Evolutionary conservation across 192 early-diverging fungal species (phyloP).

Genomic region (Kickxella alabastrina): DNA sequence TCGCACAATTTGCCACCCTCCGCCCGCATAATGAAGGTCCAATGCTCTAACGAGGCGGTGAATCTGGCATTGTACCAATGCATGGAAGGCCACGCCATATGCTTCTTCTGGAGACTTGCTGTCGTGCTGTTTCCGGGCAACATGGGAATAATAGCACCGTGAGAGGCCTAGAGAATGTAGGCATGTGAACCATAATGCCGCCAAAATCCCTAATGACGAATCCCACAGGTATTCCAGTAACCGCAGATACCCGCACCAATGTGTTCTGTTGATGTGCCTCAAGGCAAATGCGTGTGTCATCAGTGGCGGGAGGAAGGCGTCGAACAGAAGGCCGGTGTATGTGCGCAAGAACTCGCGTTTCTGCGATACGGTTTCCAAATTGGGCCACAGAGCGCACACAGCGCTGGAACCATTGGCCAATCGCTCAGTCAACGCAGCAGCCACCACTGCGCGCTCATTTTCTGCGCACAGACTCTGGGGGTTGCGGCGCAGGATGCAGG

Average conservation of each 20-base stretch:
- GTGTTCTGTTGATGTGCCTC: conserved; percentile 58
- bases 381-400: background rate
- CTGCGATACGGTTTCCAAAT: conserved; percentile 25
- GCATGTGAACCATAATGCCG: conserved; percentile 51
- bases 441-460: conserved; percentile 1
- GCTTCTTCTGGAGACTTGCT: conserved; percentile 32
- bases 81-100: conserved; percentile 53
- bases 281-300: conserved; percentile 54
- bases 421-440: conserved; percentile 5
- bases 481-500: conserved; percentile 27
- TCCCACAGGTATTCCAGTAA: conserved; percentile 33
- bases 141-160: conserved; percentile 23
- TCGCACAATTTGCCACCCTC: conserved; percentile 49
- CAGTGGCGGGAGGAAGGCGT: conserved; percentile 51
- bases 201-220: conserved; percentile 59
- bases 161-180: conserved; percentile 23
- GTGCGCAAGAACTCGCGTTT: conserved; percentile 31
- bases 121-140: conserved; percentile 45
- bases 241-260: conserved; percentile 35
- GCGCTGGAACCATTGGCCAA: background rate
- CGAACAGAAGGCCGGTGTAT: conserved; percentile 31
- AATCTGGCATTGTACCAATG: conserved; percentile 48
- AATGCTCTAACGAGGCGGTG: conserved; percentile 51
- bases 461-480: conserved; percentile 3
- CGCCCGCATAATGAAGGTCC: conserved; percentile 14